Evolutionary conservation across 257 asterid species (phyloP).

Genomic region (Thymus quinquecostatus): DNA sequence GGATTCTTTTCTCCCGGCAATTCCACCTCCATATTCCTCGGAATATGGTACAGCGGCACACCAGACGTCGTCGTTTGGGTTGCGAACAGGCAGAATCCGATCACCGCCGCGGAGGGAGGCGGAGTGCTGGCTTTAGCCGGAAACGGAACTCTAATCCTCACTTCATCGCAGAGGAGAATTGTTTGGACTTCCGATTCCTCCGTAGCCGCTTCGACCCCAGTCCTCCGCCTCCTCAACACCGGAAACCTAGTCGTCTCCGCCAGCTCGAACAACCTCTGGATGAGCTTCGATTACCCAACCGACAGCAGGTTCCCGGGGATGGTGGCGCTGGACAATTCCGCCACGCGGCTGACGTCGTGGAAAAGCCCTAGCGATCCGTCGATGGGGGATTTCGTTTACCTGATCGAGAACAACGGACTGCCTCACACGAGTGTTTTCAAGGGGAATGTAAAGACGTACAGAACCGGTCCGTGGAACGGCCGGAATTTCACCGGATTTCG

Average conservation of each 20-base stretch:
- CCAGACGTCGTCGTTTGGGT: conserved; percentile 32
- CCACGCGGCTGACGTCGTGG: conserved; percentile 27
- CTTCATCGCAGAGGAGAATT: neutral
- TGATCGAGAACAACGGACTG: conserved; percentile 25
- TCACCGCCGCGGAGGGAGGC: neutral
- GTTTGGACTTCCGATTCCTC: conserved; percentile 18
- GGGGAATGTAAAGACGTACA: conserved; percentile 1
- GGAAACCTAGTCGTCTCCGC: conserved; percentile 30
- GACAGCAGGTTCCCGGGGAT: conserved; percentile 30
- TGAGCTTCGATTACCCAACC: conserved; percentile 31
- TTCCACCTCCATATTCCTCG: conserved; percentile 20
- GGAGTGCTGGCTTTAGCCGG: conserved; percentile 14
- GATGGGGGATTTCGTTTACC: conserved; percentile 1
- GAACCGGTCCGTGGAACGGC: conserved; percentile 28
- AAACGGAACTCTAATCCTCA: conserved; percentile 26
- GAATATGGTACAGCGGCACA: conserved; percentile 26
- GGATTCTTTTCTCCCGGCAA: neutral
- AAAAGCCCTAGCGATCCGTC: conserved; percentile 28
- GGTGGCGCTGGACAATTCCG: conserved; percentile 10
- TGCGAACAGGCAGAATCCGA: conserved; percentile 29
- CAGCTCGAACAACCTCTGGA: conserved; percentile 10
- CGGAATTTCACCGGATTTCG: conserved; percentile 13
- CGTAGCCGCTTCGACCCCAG: conserved; percentile 3
- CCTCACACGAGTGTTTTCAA: neutral
- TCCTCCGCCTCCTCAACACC: conserved; percentile 28